Base-by-base conservation (phyloP, 2,329 filamentous ascomycete genomes). In the Elsinoe arachidis region DNA sequence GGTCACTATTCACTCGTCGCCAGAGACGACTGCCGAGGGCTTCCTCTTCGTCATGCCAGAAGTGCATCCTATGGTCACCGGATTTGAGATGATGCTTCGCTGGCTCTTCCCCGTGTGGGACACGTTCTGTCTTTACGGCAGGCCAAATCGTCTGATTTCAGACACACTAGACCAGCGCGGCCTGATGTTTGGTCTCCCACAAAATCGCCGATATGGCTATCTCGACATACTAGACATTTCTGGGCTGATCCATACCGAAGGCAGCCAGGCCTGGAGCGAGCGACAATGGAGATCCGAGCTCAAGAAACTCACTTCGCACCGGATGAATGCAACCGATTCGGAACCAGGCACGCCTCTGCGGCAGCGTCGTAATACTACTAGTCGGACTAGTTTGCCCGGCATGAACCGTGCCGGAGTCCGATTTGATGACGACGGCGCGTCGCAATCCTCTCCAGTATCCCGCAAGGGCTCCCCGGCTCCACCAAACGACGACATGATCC, bases 41-140 rank as follows among this genome's bases (percentile, higher is more conserved):
- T 96, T 96, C 65, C 89, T 99, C 3, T 99, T 99, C 67, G 85
- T 97, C 63, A 96, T 99, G 91, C 93, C 93, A 3, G 93, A 99
- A 70, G 82, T 87, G 1, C 90, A 89, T 66, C 86, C 92, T n/a
- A 91, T 90, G 15, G 87, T 99, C 11, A 88, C 84, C 56, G 93
- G 93, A 0, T 96, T 97, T 64, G 93, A 97, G 71, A 96, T 95
- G 79, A 86, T 99, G 79, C 78, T 99, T 34, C 83, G 90, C 46
- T 96, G 88, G 74, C 77, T 99, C 11, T 95, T 99, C 69, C 93
- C 93, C 0, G 88, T 90, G 0, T 99, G 89, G 77, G 93, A 99
- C 69, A 89, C 89, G 0, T 99, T 96, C 70, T 84, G 80, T 38
- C 77, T 99, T 1, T 99, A 99, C 65, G 93, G 93, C 26, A 86